phyloP scores from a whole-genome alignment of 106 monocot genomes.

The Platanthera zijinensis region DNA sequence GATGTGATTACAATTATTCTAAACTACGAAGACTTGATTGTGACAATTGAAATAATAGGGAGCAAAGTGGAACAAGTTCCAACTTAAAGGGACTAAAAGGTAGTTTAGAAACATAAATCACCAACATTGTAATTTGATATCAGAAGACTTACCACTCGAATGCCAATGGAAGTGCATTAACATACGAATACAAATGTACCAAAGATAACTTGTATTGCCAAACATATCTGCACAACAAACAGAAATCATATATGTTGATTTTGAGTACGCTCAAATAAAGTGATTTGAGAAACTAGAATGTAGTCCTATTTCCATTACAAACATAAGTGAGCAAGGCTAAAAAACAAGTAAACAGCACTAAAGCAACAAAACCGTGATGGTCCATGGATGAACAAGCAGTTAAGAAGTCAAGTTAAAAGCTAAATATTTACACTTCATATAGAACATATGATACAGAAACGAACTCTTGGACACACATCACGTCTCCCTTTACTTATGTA shows the following conservation, averaged over 20 bases:
- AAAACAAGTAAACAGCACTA: background rate
- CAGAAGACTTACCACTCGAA: slow-evolving; percentile 55
- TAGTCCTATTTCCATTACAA: background rate
- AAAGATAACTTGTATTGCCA: slow-evolving; percentile 84
- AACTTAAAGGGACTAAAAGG: background rate
- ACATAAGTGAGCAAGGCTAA: background rate
- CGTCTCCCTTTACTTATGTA: no score
- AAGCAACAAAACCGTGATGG: background rate
- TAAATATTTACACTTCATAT: background rate
- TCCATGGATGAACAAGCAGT: background rate
- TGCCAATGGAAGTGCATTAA: slow-evolving; percentile 68
- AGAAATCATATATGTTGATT: background rate
- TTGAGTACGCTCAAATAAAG: background rate
- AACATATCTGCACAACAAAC: slow-evolving; percentile 38
- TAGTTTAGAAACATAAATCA: background rate
- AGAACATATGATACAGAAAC: no score
- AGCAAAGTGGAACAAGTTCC: no score
- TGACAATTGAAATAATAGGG: no score
- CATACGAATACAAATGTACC: slow-evolving; percentile 69
- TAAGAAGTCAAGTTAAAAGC: background rate
- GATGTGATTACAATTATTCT: no score
- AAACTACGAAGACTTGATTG: no score
- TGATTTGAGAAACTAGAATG: slow-evolving; percentile 1
- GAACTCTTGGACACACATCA: no score
- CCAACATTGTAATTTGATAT: background rate